Conservation (phyloP, 108 stramenopile species). For the Mediolabrus comicus region DNA sequence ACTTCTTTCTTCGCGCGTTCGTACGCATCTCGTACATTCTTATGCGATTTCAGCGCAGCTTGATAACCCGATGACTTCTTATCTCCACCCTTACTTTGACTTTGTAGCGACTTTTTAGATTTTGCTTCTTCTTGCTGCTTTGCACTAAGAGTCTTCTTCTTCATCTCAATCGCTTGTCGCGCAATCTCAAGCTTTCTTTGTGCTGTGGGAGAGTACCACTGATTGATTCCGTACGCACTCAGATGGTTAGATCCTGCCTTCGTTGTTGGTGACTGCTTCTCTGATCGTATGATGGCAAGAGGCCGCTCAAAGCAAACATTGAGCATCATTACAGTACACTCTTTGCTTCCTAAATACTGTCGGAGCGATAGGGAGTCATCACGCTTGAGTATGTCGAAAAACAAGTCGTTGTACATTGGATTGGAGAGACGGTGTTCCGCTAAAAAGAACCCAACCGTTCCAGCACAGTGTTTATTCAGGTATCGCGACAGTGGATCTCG, state of each 20-base stretch:
- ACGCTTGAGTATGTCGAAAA: conserved; percentile 61
- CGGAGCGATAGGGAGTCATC: conserved; percentile 59
- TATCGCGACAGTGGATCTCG: conserved; percentile 73
- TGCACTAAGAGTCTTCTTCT: conserved; percentile 53
- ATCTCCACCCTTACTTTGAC: conserved; percentile 7
- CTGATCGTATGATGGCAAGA: conserved; percentile 79
- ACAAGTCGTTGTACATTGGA: conserved; percentile 80
- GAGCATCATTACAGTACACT: conserved; percentile 70
- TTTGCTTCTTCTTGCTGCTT: conserved; percentile 50
- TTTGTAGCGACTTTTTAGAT: conserved; percentile 36
- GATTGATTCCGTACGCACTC: conserved; percentile 19
- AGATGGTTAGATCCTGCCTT: conserved; percentile 22
- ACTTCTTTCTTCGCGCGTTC: conserved; percentile 54
- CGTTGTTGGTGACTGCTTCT: conserved; percentile 48
- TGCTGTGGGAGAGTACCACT: conserved; percentile 37
- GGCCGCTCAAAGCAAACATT: conserved; percentile 85
- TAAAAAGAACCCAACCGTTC: conserved; percentile 66
- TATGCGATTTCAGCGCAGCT: conserved; percentile 36
- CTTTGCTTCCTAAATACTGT: conserved; percentile 52
- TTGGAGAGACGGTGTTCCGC: conserved; percentile 63
- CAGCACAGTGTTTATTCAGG: conserved; percentile 72
- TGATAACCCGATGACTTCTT: conserved; percentile 24
- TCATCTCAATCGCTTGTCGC: conserved; percentile 55
- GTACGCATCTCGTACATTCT: conserved; percentile 41
- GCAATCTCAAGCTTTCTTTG: conserved; percentile 38